Evolutionary conservation across 164 flowering plant genomes (phyloP).

Genomic region (Saururus chinensis): DNA sequence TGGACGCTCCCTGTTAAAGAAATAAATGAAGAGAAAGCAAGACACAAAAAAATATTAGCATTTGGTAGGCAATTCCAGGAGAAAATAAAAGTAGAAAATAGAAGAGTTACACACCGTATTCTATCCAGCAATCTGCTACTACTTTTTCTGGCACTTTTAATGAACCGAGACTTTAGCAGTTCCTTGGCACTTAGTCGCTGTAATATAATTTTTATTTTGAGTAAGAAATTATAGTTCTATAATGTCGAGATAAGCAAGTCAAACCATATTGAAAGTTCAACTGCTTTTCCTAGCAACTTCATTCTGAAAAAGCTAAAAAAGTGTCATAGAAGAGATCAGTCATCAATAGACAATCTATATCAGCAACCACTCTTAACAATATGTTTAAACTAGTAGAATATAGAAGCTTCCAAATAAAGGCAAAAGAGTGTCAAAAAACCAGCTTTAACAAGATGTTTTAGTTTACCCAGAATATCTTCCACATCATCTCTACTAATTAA

Average conservation of each 20-base stretch:
- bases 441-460: too few relatives aligned
- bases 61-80: not conserved
- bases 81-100: not conserved
- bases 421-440: too few relatives aligned
- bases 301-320: too few relatives aligned
- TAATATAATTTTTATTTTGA: constrained; percentile 10
- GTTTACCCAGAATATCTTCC: too few relatives aligned
- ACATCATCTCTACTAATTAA: too few relatives aligned
- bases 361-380: too few relatives aligned
- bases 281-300: not conserved
- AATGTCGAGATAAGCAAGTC: not conserved
- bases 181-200: constrained; percentile 98
- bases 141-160: constrained; percentile 81
- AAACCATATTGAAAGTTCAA: not conserved
- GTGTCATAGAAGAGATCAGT: not conserved
- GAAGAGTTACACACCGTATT: constrained; percentile 48
- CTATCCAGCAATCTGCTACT: constrained; percentile 84
- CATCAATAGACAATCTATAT: too few relatives aligned
- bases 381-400: too few relatives aligned
- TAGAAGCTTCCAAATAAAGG: too few relatives aligned
- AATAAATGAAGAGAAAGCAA: constrained; percentile 1
- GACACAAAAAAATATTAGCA: not conserved
- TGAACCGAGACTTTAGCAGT: constrained; percentile 82
- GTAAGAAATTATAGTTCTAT: not conserved
- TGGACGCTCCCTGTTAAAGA: constrained; percentile 68